Percentiles rank a stretch among this genome's conserved stretches.
phyloP scores from a whole-genome alignment of 768 basidiomycete genomes.

The Leucosporidium yakuticum region DNA sequence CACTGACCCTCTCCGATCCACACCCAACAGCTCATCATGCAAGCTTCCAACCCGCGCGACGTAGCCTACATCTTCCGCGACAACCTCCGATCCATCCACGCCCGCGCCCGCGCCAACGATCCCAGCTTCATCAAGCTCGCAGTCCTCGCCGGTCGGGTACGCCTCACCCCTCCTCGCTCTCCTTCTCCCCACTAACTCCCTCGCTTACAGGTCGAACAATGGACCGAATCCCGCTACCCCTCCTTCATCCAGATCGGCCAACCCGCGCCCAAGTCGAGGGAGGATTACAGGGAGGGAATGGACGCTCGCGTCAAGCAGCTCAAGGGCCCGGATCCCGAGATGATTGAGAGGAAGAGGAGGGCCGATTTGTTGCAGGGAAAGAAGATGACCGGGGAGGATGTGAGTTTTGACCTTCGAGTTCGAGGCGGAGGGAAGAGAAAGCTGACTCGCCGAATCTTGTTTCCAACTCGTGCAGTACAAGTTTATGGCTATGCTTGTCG shows the following conservation, averaged over 20 bases:
- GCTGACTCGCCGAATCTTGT: background rate
- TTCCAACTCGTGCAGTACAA: conserved; percentile 9
- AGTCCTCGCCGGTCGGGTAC: conserved; percentile 74
- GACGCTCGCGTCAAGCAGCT: conserved; percentile 34
- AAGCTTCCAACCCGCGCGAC: conserved; percentile 83
- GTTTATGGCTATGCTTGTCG: conserved; percentile 23
- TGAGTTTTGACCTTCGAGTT: background rate
- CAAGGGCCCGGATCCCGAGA: conserved; percentile 2
- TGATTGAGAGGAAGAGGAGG: conserved; percentile 7
- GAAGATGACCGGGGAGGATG: conserved; percentile 23
- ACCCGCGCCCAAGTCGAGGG: conserved; percentile 15
- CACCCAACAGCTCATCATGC: conserved; percentile 72
- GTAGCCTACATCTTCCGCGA: conserved; percentile 82
- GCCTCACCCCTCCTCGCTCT: conserved; percentile 23
- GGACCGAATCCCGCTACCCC: conserved; percentile 89
- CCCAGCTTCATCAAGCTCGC: conserved; percentile 79
- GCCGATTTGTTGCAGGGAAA: background rate
- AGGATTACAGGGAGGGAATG: conserved; percentile 21
- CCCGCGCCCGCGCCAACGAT: conserved; percentile 68
- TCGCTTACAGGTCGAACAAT: conserved; percentile 69
- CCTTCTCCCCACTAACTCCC: background rate
- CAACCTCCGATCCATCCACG: conserved; percentile 74
- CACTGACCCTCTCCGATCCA: background rate
- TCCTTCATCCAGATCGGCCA: conserved; percentile 59
- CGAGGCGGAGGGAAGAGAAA: no score